These are phyloP conservation scores for Cyberlindnera xishuangbannaensis DNA, from an alignment of 805 yeast species.

Conservation along the genomic window DNA sequence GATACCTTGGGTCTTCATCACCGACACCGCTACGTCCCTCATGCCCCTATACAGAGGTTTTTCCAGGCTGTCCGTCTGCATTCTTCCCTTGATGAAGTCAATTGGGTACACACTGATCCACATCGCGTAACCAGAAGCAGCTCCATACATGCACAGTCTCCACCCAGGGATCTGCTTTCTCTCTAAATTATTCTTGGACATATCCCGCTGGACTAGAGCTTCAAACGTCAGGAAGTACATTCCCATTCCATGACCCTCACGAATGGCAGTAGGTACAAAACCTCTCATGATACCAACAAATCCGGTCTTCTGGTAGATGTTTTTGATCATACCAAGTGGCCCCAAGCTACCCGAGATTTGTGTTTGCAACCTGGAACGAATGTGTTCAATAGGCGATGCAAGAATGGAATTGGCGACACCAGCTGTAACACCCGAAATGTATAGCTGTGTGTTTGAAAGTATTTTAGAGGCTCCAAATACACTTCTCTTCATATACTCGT, in stretches of 20 bases:
- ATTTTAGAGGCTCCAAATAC: constrained; percentile 39
- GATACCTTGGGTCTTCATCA: constrained; percentile 55
- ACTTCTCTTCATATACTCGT: constrained; percentile 86
- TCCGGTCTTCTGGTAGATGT: constrained; percentile 52
- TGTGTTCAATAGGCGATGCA: constrained; percentile 92
- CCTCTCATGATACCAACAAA: constrained; percentile 70
- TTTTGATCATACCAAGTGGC: constrained; percentile 64
- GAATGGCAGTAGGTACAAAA: constrained; percentile 67
- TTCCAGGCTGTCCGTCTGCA: constrained; percentile 68
- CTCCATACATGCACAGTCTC: constrained; percentile 85
- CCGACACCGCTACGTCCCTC: constrained; percentile 49
- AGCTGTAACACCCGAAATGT: constrained; percentile 82
- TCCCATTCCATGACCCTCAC: constrained; percentile 89
- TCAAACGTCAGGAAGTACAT: constrained; percentile 87
- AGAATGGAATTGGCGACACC: constrained; percentile 86
- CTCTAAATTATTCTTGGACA: constrained; percentile 36
- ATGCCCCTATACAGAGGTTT: constrained; percentile 56
- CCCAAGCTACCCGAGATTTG: constrained; percentile 66
- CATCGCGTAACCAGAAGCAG: constrained; percentile 80
- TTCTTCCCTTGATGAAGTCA: constrained; percentile 84
- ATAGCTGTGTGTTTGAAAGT: constrained; percentile 61
- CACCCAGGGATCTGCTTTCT: constrained; percentile 82
- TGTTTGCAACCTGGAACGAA: constrained; percentile 90
- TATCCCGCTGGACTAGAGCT: constrained; percentile 69
- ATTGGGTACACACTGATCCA: constrained; percentile 86